phyloP scores from a whole-genome alignment of 1,284 basidiomycete genomes.

The Cystobasidium sp. region DNA sequence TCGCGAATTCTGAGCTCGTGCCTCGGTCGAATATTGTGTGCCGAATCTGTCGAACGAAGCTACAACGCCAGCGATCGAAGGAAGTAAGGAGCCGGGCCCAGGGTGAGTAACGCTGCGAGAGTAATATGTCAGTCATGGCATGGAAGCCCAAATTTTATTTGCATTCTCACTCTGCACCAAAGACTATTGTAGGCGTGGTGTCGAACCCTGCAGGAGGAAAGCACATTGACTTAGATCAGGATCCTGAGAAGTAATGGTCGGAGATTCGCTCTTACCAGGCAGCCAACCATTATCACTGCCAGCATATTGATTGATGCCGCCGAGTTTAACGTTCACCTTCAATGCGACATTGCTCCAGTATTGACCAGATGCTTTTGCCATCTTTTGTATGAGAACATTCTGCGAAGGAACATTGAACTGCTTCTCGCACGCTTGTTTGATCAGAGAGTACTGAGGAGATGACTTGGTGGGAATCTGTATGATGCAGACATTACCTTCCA shows the following conservation, averaged over 20 bases:
- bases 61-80: constrained; percentile 78
- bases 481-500: neutral
- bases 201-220: constrained; percentile 22
- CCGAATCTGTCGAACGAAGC: constrained; percentile 64
- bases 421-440: constrained; percentile 26
- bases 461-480: constrained; percentile 21
- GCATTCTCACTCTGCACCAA: constrained; percentile 67
- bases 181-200: constrained; percentile 63
- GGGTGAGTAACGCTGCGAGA: constrained; percentile 70
- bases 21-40: constrained; percentile 71
- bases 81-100: constrained; percentile 65
- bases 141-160: neutral
- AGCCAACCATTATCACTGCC: constrained; percentile 43
- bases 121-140: neutral
- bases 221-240: no score
- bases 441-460: constrained; percentile 26
- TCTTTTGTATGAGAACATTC: constrained; percentile 33
- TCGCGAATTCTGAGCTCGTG: constrained; percentile 71
- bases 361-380: constrained; percentile 27
- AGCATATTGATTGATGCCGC: constrained; percentile 68
- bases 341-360: constrained; percentile 72
- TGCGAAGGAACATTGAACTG: constrained; percentile 30
- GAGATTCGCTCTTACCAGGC: neutral
- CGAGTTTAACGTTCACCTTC: constrained; percentile 79
- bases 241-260: no score